A percentile compares a stretch with the other conserved stretches of the same genome.
These are phyloP conservation scores for Coniochaeta sp. DNA, from an alignment of 2,329 filamentous ascomycete genomes.

Conservation along the genomic window DNA sequence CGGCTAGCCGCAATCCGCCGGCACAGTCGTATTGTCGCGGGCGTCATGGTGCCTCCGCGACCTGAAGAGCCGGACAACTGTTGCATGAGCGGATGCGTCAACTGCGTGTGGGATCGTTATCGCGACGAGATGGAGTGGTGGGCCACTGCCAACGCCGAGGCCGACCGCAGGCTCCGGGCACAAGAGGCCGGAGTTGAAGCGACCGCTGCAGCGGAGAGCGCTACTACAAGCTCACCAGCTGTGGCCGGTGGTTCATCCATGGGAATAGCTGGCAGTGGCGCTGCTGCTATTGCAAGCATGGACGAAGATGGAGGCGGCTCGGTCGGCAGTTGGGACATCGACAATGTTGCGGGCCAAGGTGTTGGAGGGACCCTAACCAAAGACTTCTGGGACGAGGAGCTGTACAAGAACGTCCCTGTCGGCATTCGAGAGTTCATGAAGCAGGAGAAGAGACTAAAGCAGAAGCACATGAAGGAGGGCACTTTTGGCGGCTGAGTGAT, in stretches of 20 bases:
- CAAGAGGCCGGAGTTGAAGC: conserved; percentile 21
- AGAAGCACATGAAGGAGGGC: conserved; percentile 58
- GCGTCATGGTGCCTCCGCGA: conserved; percentile 72
- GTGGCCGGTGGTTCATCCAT: conserved; percentile 17
- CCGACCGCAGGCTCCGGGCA: conserved; percentile 43
- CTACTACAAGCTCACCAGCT: not conserved
- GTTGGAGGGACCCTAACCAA: conserved; percentile 33
- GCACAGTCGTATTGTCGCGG: conserved; percentile 61
- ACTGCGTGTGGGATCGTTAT: conserved; percentile 93
- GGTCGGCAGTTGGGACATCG: conserved; percentile 54
- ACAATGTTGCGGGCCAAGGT: conserved; percentile 14
- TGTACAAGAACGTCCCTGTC: conserved; percentile 78
- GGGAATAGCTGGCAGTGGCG: conserved; percentile 71
- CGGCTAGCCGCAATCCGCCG: conserved; percentile 49
- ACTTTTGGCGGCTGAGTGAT: conserved; percentile 30
- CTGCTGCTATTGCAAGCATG: conserved; percentile 49
- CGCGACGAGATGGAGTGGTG: conserved; percentile 90
- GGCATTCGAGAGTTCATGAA: conserved; percentile 97
- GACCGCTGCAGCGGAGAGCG: not conserved
- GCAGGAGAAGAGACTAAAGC: conserved; percentile 83
- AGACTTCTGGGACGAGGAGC: conserved; percentile 53
- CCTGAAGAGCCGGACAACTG: conserved; percentile 94
- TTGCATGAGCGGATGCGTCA: conserved; percentile 97
- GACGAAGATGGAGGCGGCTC: conserved; percentile 70
- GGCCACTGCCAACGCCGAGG: conserved; percentile 58